Conservation (phyloP, 139 green algal genomes). For the Zygnema cylindricum region DNA sequence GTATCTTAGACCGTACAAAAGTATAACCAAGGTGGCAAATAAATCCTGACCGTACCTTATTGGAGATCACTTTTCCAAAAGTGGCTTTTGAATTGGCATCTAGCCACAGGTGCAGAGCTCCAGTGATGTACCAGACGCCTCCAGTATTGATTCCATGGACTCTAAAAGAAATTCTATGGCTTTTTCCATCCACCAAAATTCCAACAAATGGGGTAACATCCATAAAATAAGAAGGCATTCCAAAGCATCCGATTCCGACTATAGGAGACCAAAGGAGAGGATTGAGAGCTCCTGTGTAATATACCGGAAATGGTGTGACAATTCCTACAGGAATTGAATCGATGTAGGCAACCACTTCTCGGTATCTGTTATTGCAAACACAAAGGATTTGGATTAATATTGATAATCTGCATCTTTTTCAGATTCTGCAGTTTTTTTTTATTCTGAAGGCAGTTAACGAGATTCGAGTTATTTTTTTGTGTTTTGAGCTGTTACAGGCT, state of each 20-base stretch:
- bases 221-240: slow-evolving; percentile 25
- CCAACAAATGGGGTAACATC: slow-evolving; percentile 50
- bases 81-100: not conserved
- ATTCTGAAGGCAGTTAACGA: too few relatives aligned
- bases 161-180: slow-evolving; percentile 22
- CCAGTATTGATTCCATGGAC: not conserved
- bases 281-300: slow-evolving; percentile 25
- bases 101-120: slow-evolving; percentile 23
- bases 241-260: slow-evolving; percentile 28
- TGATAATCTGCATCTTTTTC: too few relatives aligned
- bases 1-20: too few relatives aligned
- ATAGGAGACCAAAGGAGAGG: slow-evolving; percentile 30
- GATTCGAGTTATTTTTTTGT: too few relatives aligned
- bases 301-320: slow-evolving; percentile 21
- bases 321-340: slow-evolving; percentile 9
- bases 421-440: too few relatives aligned
- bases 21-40: too few relatives aligned
- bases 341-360: slow-evolving; percentile 19
- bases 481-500: too few relatives aligned
- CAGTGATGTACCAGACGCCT: slow-evolving; percentile 18
- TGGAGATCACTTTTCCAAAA: not conserved
- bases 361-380: too few relatives aligned
- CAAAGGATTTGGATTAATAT: too few relatives aligned
- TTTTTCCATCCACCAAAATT: slow-evolving; percentile 31
- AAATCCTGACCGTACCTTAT: too few relatives aligned